Evolutionary conservation across 2,329 filamentous ascomycete genomes (phyloP), one percentile per base, ranked within the genome.

Genomic region (Shiraia sp.): DNA sequence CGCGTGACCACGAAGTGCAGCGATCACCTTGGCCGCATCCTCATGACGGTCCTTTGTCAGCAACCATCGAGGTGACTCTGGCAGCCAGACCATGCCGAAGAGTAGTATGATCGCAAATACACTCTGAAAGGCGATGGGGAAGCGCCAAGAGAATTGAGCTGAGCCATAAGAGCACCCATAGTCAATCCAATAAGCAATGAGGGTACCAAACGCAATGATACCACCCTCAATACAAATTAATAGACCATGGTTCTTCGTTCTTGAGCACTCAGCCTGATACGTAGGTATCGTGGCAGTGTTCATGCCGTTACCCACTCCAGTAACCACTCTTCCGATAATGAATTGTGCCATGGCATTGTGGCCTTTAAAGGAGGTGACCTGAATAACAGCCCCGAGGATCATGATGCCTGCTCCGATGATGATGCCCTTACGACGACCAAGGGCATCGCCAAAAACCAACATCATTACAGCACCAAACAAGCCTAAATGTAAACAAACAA

Each of bases 31-130:
- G 28, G 72, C 70, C 3, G 84, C 85, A 53, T 86, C 78, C 14
- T 83, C 80, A 40, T 79, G 72, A 8, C 79, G 78, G 56, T 85
- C 83, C 67, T 83, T 83, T 57, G 77, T 77, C 51, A 86, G 72
- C 10, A 87, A 77, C 72, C 78, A 88, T 34, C 84, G 78, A 0
- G 84, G 85, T 0, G 79, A 83, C 64, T 88, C 85, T 2, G 84
- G 84, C 4, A 86, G 56, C 36, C 68, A 62, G 40, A 80, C 83
- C 60, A 87, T 81, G 51, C 81, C 81, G 6, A 71, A 33, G 69
- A 79, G 53, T 73, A 78, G 45, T 71, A 79, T 57, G 13, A 78
- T 23, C 28, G 71, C 76, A 47, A 78, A 79, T 32, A 78, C 47
- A 25, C 75, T 66, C 59, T 79, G 77, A 65, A 79, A 79, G 6